A percentile compares a stretch with the other conserved stretches of the same genome.
These are phyloP conservation scores for Myrica gale DNA, from an alignment of 306 rosid species.

Conservation along the genomic window DNA sequence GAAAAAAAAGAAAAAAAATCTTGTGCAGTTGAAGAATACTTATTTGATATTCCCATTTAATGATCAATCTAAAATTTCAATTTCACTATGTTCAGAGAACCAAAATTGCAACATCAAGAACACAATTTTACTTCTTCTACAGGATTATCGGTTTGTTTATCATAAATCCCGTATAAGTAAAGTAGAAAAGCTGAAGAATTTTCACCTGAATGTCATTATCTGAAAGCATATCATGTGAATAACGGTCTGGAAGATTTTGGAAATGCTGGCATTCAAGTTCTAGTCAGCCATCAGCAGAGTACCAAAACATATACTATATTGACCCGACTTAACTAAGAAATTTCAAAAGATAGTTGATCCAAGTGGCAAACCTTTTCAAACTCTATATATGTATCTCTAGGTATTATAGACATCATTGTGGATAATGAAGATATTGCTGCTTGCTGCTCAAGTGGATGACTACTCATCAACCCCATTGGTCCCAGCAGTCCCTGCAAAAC, in stretches of 20 bases:
- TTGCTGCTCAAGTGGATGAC: slow-evolving; percentile 52
- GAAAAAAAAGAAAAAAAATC: background rate
- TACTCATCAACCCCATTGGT: slow-evolving; percentile 64
- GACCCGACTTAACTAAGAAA: slow-evolving; percentile 13
- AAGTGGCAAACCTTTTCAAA: slow-evolving; percentile 64
- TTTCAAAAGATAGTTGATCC: slow-evolving; percentile 21
- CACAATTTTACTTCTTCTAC: background rate
- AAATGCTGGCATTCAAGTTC: slow-evolving; percentile 58
- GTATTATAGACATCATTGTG: slow-evolving; percentile 76
- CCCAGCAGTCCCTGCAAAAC: slow-evolving; percentile 68
- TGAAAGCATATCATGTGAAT: slow-evolving; percentile 65
- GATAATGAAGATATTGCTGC: slow-evolving; percentile 73
- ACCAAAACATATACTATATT: background rate
- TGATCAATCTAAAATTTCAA: background rate
- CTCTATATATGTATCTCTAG: slow-evolving; percentile 71
- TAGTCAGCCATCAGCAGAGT: slow-evolving; percentile 30
- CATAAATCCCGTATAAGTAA: background rate
- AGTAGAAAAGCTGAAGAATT: slow-evolving; percentile 3
- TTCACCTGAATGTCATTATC: slow-evolving; percentile 85
- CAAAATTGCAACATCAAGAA: slow-evolving; percentile 2
- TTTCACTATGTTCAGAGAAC: background rate
- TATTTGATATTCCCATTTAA: background rate
- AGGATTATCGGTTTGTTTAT: background rate
- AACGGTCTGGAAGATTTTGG: slow-evolving; percentile 62
- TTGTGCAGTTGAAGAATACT: background rate